phyloP scores from a whole-genome alignment of 192 early-diverging fungal species.

The Gaertneriomyces sp. region DNA sequence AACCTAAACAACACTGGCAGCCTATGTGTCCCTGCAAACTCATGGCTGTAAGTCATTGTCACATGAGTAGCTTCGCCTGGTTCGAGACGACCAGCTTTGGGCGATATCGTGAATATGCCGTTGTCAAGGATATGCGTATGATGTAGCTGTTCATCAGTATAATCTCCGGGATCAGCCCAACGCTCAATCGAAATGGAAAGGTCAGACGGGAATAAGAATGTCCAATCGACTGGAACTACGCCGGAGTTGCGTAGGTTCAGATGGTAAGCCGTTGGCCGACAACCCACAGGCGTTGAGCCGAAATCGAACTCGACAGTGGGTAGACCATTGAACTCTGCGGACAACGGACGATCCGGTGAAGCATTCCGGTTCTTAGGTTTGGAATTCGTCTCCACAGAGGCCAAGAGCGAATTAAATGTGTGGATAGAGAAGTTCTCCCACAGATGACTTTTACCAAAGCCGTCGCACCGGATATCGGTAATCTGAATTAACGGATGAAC shows the following conservation, averaged over 20 bases:
- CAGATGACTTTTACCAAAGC: slow-evolving; percentile 39
- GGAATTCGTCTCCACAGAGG: slow-evolving; percentile 14
- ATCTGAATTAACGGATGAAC: slow-evolving; percentile 52
- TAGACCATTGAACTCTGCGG: not conserved
- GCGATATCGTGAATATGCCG: slow-evolving; percentile 43
- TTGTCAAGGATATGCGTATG: slow-evolving; percentile 56
- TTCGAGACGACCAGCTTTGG: slow-evolving; percentile 46
- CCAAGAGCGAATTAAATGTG: slow-evolving; percentile 42
- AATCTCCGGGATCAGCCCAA: slow-evolving; percentile 57
- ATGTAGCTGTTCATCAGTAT: slow-evolving; percentile 52
- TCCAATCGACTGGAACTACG: slow-evolving; percentile 58
- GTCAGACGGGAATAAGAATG: slow-evolving; percentile 54
- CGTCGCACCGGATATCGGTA: slow-evolving; percentile 50
- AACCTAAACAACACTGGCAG: slow-evolving; percentile 55
- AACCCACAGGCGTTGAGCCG: slow-evolving; percentile 45
- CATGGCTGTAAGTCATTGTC: slow-evolving; percentile 48
- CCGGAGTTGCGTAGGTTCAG: slow-evolving; percentile 49
- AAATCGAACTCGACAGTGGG: slow-evolving; percentile 50
- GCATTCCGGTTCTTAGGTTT: slow-evolving; percentile 32
- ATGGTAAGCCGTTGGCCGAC: slow-evolving; percentile 34
- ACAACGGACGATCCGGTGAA: not conserved
- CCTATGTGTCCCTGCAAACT: slow-evolving; percentile 47
- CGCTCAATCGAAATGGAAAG: slow-evolving; percentile 52
- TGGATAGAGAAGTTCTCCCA: slow-evolving; percentile 52
- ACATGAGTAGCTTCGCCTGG: slow-evolving; percentile 45